Evolutionary conservation across 192 early-diverging fungal species (phyloP).

Genomic region (Backusella mclennaniae): DNA sequence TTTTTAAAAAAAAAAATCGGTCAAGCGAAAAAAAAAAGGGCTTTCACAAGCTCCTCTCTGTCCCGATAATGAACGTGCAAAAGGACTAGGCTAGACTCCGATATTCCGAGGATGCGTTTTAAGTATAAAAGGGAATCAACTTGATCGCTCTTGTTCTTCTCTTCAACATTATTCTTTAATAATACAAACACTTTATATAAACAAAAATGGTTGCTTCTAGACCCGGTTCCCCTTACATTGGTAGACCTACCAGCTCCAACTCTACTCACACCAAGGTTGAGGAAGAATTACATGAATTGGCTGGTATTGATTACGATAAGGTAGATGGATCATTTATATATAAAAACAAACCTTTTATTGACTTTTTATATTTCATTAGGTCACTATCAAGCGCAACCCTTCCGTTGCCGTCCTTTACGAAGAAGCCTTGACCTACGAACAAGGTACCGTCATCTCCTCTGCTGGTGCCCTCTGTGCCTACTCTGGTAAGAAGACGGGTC

Average conservation of each 20-base stretch:
- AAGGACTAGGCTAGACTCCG: constrained; percentile 1
- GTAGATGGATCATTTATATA: neutral
- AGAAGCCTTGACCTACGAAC: constrained; percentile 52
- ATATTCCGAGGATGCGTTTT: neutral
- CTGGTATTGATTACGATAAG: constrained; percentile 69
- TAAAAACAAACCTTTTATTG: neutral
- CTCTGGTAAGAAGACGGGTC: constrained; percentile 88
- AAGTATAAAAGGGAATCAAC: neutral
- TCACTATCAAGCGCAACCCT: constrained; percentile 75
- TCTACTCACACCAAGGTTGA: constrained; percentile 40
- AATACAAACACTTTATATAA: neutral
- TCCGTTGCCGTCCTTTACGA: too few species aligned
- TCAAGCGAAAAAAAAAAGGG: neutral
- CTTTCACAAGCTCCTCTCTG: constrained; percentile 1
- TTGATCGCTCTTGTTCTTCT: neutral
- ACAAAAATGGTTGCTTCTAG: neutral
- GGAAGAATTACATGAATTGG: constrained; percentile 61
- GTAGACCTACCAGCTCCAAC: constrained; percentile 4
- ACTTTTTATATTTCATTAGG: constrained; percentile 32
- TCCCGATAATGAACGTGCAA: constrained; percentile 6
- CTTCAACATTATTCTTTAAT: neutral
- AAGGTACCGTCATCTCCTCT: constrained; percentile 82
- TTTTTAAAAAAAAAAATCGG: neutral
- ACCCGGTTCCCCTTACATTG: neutral
- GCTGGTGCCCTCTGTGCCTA: constrained; percentile 84